Evolutionary conservation across 148 eudicot genomes (phyloP).

Genomic region (Fagopyrum homotropicum): DNA sequence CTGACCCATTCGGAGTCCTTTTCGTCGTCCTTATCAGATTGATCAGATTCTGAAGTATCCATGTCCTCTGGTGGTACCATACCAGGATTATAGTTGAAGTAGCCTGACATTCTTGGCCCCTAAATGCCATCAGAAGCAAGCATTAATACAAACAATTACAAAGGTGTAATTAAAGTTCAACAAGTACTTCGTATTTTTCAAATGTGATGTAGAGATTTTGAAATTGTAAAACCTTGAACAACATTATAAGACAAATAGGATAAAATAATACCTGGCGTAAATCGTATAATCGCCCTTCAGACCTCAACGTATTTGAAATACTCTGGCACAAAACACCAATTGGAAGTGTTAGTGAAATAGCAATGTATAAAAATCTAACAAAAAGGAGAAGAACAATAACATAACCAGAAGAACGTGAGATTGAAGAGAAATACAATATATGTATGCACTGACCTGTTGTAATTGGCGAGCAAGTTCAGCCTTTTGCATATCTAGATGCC

Average conservation of each 20-base stretch:
- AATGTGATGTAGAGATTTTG: too few relatives aligned
- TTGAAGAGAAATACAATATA: not conserved
- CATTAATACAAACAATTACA: slow-evolving; percentile 8
- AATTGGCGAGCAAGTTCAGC: slow-evolving; percentile 53
- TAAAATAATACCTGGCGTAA: slow-evolving; percentile 58
- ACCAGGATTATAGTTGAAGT: slow-evolving; percentile 28
- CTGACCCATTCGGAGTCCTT: slow-evolving; percentile 40
- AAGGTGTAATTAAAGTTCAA: not conserved
- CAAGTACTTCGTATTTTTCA: too few relatives aligned
- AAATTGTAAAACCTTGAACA: too few relatives aligned
- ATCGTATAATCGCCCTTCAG: slow-evolving; percentile 33
- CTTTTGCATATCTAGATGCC: slow-evolving; percentile 74
- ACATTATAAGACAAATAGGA: too few relatives aligned
- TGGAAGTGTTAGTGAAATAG: not conserved
- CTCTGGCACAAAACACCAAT: not conserved
- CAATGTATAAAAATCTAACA: not conserved
- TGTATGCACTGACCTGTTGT: slow-evolving; percentile 39
- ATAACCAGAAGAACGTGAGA: not conserved
- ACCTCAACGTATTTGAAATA: slow-evolving; percentile 5
- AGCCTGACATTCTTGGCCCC: slow-evolving; percentile 55
- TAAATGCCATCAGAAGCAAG: slow-evolving; percentile 8
- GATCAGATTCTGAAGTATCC: slow-evolving; percentile 76
- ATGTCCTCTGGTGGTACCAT: slow-evolving; percentile 61
- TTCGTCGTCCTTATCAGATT: slow-evolving; percentile 27
- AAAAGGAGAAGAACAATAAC: not conserved